Conservation (phyloP, 2,329 filamentous ascomycete species). For the Hypomyces rosellus region DNA sequence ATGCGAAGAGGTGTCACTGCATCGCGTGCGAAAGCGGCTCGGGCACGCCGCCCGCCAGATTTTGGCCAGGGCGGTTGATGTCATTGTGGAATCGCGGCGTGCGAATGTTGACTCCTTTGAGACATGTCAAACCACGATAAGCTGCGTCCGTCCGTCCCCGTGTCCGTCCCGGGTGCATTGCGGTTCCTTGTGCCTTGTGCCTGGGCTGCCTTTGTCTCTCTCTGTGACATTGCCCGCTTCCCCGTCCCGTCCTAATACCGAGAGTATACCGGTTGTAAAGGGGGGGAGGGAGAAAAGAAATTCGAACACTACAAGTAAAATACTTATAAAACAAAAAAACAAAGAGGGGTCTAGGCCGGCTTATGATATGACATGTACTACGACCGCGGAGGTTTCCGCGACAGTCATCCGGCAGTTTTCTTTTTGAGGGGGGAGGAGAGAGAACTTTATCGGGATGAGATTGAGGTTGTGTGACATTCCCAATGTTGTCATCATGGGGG, state of each 20-base stretch:
- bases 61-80: slow-evolving; percentile 7
- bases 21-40: slow-evolving; percentile 6
- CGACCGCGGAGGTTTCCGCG: too few relatives aligned
- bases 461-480: background rate
- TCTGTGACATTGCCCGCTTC: slow-evolving; percentile 4
- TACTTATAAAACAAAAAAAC: too few relatives aligned
- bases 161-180: slow-evolving; percentile 1
- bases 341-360: too few relatives aligned
- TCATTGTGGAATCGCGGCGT: slow-evolving; percentile 11
- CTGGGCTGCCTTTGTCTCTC: background rate
- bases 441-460: too few relatives aligned
- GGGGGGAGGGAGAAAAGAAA: too few relatives aligned
- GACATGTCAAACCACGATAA: slow-evolving; percentile 1
- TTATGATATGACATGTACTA: too few relatives aligned
- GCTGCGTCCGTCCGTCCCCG: slow-evolving; percentile 4
- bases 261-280: too few relatives aligned
- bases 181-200: background rate
- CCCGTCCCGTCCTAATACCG: background rate
- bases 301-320: too few relatives aligned
- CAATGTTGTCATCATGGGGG: background rate
- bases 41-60: slow-evolving; percentile 8
- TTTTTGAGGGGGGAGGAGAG: too few relatives aligned
- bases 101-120: background rate
- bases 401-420: too few relatives aligned
- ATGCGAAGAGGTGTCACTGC: slow-evolving; percentile 8